A percentile compares a stretch with the other conserved stretches of the same genome.
Evolutionary conservation across 768 basidiomycete genomes (phyloP).

Genomic region (Dioszegia aurantiaca): DNA sequence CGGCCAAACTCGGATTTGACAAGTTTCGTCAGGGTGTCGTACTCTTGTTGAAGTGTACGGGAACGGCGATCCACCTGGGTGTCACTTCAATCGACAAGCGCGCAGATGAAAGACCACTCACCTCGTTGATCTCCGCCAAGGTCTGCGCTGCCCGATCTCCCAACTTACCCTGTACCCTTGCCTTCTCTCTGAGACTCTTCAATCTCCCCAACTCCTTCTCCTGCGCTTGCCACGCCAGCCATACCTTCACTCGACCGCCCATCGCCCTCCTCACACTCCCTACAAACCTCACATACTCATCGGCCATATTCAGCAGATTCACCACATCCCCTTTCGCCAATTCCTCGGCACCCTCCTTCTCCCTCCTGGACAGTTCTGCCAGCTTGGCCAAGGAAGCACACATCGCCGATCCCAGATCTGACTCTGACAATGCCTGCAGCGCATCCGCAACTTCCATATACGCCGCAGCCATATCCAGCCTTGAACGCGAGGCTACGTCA

Average conservation of each 20-base stretch:
- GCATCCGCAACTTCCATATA: slow-evolving; percentile 78
- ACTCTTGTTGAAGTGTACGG: slow-evolving; percentile 79
- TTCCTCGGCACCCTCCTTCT: slow-evolving; percentile 68
- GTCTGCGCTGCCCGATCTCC: slow-evolving; percentile 65
- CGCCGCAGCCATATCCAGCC: slow-evolving; percentile 67
- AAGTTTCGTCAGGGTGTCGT: slow-evolving; percentile 79
- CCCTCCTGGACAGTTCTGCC: slow-evolving; percentile 69
- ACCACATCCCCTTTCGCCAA: slow-evolving; percentile 81
- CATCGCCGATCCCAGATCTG: slow-evolving; percentile 70
- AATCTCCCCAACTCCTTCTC: slow-evolving; percentile 72
- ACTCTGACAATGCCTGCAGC: slow-evolving; percentile 66
- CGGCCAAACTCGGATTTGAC: slow-evolving; percentile 84
- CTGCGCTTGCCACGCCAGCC: slow-evolving; percentile 72
- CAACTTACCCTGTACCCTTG: slow-evolving; percentile 65
- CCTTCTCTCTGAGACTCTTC: slow-evolving; percentile 75
- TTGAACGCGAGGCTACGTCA: slow-evolving; percentile 76
- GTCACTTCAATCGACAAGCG: not conserved
- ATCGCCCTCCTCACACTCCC: slow-evolving; percentile 84
- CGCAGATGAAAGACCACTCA: slow-evolving; percentile 43
- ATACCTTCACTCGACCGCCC: slow-evolving; percentile 76
- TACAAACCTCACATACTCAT: slow-evolving; percentile 91
- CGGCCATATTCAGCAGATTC: slow-evolving; percentile 76
- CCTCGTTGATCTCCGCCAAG: slow-evolving; percentile 78
- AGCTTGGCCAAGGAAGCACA: slow-evolving; percentile 67
- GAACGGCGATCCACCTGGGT: slow-evolving; percentile 77